Evolutionary conservation across 768 basidiomycete species (phyloP), one percentile per base, ranked within the genome.

Genomic region (Chlorophyllum brunneum): DNA sequence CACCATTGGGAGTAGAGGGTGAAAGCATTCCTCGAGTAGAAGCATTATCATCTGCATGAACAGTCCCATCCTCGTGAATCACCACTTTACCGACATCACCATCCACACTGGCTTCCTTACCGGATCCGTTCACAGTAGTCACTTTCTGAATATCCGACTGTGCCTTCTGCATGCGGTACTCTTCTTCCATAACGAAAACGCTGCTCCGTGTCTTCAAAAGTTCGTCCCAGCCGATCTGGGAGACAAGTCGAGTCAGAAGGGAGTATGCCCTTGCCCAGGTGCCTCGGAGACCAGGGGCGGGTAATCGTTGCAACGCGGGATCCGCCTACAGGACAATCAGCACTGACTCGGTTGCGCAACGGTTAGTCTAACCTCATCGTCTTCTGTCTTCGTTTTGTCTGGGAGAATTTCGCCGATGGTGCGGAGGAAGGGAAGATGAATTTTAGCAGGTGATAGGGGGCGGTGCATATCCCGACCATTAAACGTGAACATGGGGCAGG

Each of bases 401-500:
- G 95, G 95, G 2, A 99, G 75, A 34, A 98, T 92, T 39, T 95
- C 93, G 5, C 84, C 83, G 56, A 98, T 93, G 39, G 86, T 81
- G 49, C 85, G 80, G 57, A 87, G 88, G 64, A 89, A 82, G 1
- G 97, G 97, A 0, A 97, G 75, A 66, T 95, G 92, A 5, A 94
- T 79, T 54, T 85, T 82, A 1, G 86, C 74, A 15, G 94, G 84
- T 1, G 87, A 75, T 8, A 98, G 82, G 65, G 80, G 82, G 3
- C 94, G 82, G 65, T 99, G 97, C 2, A 86, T 76, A 66, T 99
- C 97, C 18, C 95, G 85, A 38, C 97, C 95, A 63, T 97, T 97
- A 72, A 90, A 98, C 6, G 97, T 98, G 71, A 99, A 99, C 97
- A 99, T 98, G 2, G 95, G 95, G 71, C 97, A 98, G n/a, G 95